A percentile compares a stretch with the other conserved stretches of the same genome.
Evolutionary conservation across 495 filamentous ascomycete genomes (phyloP).

Genomic region (Darksidea phi): DNA sequence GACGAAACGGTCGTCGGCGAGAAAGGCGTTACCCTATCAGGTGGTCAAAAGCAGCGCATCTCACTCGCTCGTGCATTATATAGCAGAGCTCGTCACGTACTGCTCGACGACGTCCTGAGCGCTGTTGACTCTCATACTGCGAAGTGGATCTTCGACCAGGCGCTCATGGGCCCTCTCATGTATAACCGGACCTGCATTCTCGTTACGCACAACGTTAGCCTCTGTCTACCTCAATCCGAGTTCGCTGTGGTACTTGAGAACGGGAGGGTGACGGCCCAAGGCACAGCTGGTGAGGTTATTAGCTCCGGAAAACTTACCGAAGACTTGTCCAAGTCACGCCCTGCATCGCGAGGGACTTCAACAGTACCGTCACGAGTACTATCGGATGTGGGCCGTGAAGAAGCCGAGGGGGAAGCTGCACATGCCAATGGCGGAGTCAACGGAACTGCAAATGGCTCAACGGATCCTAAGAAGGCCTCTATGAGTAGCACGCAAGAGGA

Average conservation of each 20-base stretch:
- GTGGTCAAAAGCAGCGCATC: conserved; percentile 97
- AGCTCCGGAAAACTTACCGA: conserved; percentile 82
- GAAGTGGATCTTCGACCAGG: conserved; percentile 96
- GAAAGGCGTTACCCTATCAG: conserved; percentile 94
- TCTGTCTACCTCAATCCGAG: conserved; percentile 75
- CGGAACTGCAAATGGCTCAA: conserved; percentile 37
- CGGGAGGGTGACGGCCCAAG: conserved; percentile 75
- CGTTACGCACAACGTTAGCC: conserved; percentile 90
- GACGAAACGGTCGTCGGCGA: conserved; percentile 95
- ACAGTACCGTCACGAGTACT: conserved; percentile 70
- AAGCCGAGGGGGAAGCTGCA: conserved; percentile 26
- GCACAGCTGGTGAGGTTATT: conserved; percentile 71
- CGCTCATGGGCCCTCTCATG: conserved; percentile 90
- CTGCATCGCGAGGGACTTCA: conserved; percentile 64
- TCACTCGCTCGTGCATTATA: conserved; percentile 93
- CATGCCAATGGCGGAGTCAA: conserved; percentile 44
- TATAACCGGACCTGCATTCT: conserved; percentile 83
- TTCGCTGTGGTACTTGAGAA: conserved; percentile 86
- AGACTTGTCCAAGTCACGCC: conserved; percentile 70
- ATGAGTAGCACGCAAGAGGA: conserved; percentile 57
- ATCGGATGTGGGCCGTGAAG: conserved; percentile 57
- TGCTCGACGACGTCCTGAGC: conserved; percentile 94
- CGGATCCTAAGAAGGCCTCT: conserved; percentile 42
- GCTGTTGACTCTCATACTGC: conserved; percentile 99
- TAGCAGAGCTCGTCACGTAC: conserved; percentile 81